Conservation (phyloP, 2,329 filamentous ascomycete genomes). For the Podosphaera fusca region DNA sequence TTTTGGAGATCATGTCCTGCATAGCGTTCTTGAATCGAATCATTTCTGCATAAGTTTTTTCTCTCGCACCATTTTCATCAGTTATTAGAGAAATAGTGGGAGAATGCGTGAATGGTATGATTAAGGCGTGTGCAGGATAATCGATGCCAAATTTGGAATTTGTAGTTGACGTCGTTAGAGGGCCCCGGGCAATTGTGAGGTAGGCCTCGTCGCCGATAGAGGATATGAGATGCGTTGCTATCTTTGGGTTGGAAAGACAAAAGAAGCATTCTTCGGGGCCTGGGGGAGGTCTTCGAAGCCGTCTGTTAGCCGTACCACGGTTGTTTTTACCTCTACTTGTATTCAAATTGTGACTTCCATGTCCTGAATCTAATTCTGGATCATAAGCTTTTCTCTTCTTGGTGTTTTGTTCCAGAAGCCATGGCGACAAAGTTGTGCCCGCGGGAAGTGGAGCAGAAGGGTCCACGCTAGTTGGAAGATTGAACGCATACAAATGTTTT, state of each 20-base stretch:
- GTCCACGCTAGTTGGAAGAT: constrained; percentile 39
- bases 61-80: constrained; percentile 26
- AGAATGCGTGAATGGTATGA: constrained; percentile 68
- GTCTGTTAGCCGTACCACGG: constrained; percentile 22
- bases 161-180: constrained; percentile 47
- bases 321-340: constrained; percentile 8
- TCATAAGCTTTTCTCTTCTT: constrained; percentile 33
- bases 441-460: constrained; percentile 35
- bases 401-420: constrained; percentile 26
- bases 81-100: constrained; percentile 50
- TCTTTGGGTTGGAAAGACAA: constrained; percentile 68
- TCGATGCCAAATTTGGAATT: constrained; percentile 40
- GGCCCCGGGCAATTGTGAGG: constrained; percentile 78
- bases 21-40: constrained; percentile 51
- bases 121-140: constrained; percentile 71
- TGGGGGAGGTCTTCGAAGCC: constrained; percentile 30
- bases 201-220: constrained; percentile 76
- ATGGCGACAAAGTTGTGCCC: constrained; percentile 57
- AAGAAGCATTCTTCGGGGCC: constrained; percentile 78
- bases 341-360: constrained; percentile 23
- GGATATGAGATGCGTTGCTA: constrained; percentile 71
- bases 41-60: constrained; percentile 58
- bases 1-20: constrained; percentile 53
- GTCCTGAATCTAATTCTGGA: constrained; percentile 27
- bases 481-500: constrained; percentile 63